Percentiles rank a stretch among this genome's conserved stretches.
Conservation (phyloP, 2,329 filamentous ascomycete genomes). For the Ramichloridium luteum region DNA sequence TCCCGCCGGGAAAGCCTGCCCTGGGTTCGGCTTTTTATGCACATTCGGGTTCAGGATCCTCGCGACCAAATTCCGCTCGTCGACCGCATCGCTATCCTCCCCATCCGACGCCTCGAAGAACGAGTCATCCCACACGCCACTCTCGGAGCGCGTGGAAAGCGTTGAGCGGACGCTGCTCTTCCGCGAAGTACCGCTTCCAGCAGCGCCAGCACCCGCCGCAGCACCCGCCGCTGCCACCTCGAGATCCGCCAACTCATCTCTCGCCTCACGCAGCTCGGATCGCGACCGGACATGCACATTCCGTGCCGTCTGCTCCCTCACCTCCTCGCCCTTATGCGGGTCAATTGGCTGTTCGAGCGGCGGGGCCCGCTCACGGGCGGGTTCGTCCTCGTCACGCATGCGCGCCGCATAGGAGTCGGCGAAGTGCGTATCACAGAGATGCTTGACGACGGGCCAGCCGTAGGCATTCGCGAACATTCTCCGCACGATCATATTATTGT, state of each 20-base stretch:
- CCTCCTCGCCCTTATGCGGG: conserved; percentile 31
- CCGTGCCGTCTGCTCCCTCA: conserved; percentile 29
- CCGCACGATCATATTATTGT: conserved; percentile 96
- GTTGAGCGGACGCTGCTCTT: conserved; percentile 3
- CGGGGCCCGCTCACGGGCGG: conserved; percentile 56
- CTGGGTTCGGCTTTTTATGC: conserved; percentile 14
- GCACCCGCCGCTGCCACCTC: conserved; percentile 21
- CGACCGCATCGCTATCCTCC: conserved; percentile 32
- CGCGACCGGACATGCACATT: conserved; percentile 30
- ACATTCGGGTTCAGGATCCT: conserved; percentile 20
- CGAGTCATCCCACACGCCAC: conserved; percentile 37
- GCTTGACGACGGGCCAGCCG: conserved; percentile 93
- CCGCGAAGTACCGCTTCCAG: conserved; percentile 5
- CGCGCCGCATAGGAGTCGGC: conserved; percentile 57
- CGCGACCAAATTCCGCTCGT: conserved; percentile 21
- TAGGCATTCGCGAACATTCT: conserved; percentile 96
- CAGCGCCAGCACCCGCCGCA: conserved; percentile 16
- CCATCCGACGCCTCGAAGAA: conserved; percentile 33
- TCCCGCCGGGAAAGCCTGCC: conserved; percentile 8
- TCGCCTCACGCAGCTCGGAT: conserved; percentile 38
- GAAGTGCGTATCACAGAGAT: conserved; percentile 90
- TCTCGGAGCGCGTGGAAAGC: conserved; percentile 25
- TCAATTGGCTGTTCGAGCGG: conserved; percentile 39
- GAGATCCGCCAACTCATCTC: conserved; percentile 28
- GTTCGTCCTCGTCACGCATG: conserved; percentile 55